Percentiles rank a stretch among this genome's conserved stretches.
Conservation (phyloP, 306 rosid species). For the Hippophae gyantsensis region DNA sequence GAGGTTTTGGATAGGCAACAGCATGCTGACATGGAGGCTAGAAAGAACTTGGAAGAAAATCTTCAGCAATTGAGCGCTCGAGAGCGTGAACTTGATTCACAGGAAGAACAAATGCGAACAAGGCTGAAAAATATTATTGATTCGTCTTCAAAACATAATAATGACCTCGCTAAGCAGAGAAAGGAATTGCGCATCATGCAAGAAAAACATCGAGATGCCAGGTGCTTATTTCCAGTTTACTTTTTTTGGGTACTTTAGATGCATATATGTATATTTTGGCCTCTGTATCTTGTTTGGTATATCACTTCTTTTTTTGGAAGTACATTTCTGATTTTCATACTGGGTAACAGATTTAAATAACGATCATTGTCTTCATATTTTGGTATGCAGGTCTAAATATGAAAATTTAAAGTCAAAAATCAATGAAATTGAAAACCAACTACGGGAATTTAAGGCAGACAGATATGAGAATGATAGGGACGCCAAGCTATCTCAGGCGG, state of each 20-base stretch:
- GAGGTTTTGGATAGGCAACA: slow-evolving; percentile 90
- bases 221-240: slow-evolving; percentile 32
- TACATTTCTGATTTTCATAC: not conserved
- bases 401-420: slow-evolving; percentile 60
- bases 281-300: slow-evolving; percentile 1
- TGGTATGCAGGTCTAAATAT: slow-evolving; percentile 55
- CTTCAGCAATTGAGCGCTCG: slow-evolving; percentile 74
- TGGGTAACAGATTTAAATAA: not conserved
- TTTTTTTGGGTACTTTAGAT: not conserved
- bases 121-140: slow-evolving; percentile 64
- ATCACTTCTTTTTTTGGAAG: not conserved
- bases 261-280: not conserved
- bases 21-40: slow-evolving; percentile 90
- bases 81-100: slow-evolving; percentile 56
- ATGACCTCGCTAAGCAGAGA: slow-evolving; percentile 41
- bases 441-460: slow-evolving; percentile 92
- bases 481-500: slow-evolving; percentile 89
- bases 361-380: not conserved
- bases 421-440: slow-evolving; percentile 73
- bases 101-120: slow-evolving; percentile 62
- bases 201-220: slow-evolving; percentile 65
- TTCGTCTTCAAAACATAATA: slow-evolving; percentile 45
- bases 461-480: slow-evolving; percentile 95
- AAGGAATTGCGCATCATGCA: slow-evolving; percentile 57
- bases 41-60: slow-evolving; percentile 88